phyloP scores from a whole-genome alignment of 2,329 filamentous ascomycete genomes.

The Neoscytalidium dimidiatum region DNA sequence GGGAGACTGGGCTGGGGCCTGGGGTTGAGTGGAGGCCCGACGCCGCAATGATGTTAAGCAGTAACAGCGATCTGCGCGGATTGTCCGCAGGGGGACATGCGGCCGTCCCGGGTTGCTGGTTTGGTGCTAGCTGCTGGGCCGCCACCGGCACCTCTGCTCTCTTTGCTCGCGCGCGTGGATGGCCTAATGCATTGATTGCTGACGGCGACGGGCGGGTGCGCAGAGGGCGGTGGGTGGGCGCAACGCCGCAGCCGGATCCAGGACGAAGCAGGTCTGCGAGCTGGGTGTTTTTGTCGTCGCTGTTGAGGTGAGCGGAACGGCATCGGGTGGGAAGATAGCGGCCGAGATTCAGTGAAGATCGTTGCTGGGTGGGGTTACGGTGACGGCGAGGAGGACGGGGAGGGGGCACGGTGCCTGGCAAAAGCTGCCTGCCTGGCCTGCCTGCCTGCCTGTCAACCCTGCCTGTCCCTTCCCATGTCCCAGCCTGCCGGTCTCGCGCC shows the following conservation, averaged over 20 bases:
- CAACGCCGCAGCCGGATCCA: background rate
- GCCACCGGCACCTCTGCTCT: background rate
- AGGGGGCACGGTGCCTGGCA: no score
- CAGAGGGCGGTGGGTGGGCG: background rate
- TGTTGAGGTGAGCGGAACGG: background rate
- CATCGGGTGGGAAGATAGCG: background rate
- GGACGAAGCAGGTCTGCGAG: background rate
- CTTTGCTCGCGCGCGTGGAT: background rate
- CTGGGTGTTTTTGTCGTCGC: background rate
- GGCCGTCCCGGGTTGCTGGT: conserved; percentile 13
- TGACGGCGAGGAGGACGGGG: no score
- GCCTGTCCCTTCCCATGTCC: conserved; percentile 10
- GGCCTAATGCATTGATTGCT: background rate
- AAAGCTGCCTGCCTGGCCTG: no score
- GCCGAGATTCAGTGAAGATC: background rate
- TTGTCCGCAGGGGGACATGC: conserved; percentile 3
- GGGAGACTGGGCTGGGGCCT: background rate
- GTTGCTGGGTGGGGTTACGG: background rate
- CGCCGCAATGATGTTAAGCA: no score
- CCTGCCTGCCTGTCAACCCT: background rate
- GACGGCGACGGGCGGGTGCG: background rate
- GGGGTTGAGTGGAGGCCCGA: background rate
- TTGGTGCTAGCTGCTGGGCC: conserved; percentile 1
- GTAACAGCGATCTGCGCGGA: background rate
- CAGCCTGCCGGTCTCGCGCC: background rate